These are phyloP conservation scores for Aspergillus leporis DNA, from an alignment of 495 filamentous ascomycete species.

Conservation along the genomic window DNA sequence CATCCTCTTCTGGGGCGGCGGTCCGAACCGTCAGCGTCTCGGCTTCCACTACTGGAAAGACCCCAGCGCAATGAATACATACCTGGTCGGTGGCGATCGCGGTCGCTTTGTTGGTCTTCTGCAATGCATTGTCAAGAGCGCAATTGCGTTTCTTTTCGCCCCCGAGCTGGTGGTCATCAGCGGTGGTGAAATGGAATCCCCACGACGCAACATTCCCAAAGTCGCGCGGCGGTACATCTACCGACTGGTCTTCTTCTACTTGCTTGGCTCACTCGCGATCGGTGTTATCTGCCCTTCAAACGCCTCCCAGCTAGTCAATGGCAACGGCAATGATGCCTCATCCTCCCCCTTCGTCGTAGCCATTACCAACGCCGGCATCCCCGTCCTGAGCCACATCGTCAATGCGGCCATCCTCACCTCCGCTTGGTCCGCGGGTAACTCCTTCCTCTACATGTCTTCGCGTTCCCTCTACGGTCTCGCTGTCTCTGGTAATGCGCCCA, in stretches of 20 bases:
- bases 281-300: conserved; percentile 56
- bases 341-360: conserved; percentile 62
- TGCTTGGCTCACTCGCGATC: conserved; percentile 55
- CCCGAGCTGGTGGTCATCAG: conserved; percentile 57
- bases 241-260: conserved; percentile 84
- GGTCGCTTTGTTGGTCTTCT: conserved; percentile 49
- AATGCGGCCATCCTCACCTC: conserved; percentile 75
- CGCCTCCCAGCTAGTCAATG: conserved; percentile 54
- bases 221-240: conserved; percentile 83
- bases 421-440: conserved; percentile 72
- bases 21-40: conserved; percentile 59
- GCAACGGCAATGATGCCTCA: conserved; percentile 43
- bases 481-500: conserved; percentile 50
- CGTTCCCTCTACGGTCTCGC: conserved; percentile 62
- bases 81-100: conserved; percentile 29
- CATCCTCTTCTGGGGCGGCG: conserved; percentile 70
- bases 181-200: conserved; percentile 73
- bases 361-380: conserved; percentile 63
- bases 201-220: conserved; percentile 71
- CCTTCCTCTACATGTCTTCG: conserved; percentile 79
- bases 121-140: conserved; percentile 45
- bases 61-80: conserved; percentile 62
- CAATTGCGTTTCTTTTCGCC: conserved; percentile 58
- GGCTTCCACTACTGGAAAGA: conserved; percentile 76
- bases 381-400: conserved; percentile 68